Base-by-base conservation (phyloP, 2,329 filamentous ascomycete genomes). In the Fusarium citri region DNA sequence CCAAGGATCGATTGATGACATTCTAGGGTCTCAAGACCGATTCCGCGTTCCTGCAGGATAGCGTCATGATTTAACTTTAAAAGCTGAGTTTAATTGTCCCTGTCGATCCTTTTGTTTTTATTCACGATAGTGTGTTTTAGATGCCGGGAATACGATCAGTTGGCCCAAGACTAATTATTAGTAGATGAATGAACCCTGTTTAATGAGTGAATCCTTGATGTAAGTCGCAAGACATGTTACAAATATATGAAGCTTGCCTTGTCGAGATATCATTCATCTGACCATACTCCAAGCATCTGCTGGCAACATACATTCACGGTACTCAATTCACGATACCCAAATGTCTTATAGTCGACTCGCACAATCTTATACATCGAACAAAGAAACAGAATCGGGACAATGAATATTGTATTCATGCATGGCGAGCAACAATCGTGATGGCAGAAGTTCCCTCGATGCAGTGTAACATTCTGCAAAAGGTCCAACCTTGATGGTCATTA, bases 11-110 rank as follows among this genome's bases (percentile, higher is more conserved):
- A 42, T 23, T 59, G n/a, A 46, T 26, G 58, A 42, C 55, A 68
- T 55, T 31, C 30, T 46, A 31, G 34, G 37, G 5, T 37, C 34
- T 37, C 30, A 18, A 51, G 26, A 37, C 34, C 9, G 9, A 42
- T 28, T 12, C 16, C 20, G 42, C 34, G 55, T 59, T 40, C 46
- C 64, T 71, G 59, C 48, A 68, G 51, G 43, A 54, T 69, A 71
- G 68, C 68, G 64, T 71, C 64, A 69, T 62, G 55, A 14, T 31
- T 45, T 23, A 61, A 71, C 70, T 68, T 68, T 26, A 64, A 64
- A 51, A 25, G 51, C 20, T 55, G 42, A 65, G 64, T 54, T 55
- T 61, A 65, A 56, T 53, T 64, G 61, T 64, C 45, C 59, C 54
- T 49, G 43, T 25, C 49, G 58, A 59, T 64, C 65, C 22, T 34